Evolutionary conservation across 805 yeast genomes (phyloP), one percentile per base, ranked within the genome.

Genomic region (Zygosaccharomyces bailii): DNA sequence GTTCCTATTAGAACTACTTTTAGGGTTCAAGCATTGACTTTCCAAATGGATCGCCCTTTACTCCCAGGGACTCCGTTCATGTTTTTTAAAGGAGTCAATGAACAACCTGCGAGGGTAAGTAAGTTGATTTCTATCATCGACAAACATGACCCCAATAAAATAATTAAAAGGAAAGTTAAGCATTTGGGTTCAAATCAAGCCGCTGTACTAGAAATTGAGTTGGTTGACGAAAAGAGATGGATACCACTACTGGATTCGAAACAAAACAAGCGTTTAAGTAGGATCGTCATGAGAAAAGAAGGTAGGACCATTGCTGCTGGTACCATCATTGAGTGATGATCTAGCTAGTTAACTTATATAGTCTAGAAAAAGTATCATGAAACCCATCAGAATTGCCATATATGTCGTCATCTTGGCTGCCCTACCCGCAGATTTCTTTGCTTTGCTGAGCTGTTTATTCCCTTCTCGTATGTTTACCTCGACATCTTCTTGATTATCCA

Each of bases 281-380:
- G 98, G 70, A 87, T 93, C 66, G 89, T 98, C 16, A 76, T 93
- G 65, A 88, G 99, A 76, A 98, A 93, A 70, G 98, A 93, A 70
- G 99, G 98, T 58, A 82, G 80, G 57, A 91, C 99, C 37, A 88
- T 93, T 68, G 99, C 98, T 50, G 91, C 93, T 63, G 99, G 99
- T 67, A 85, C 86, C 67, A 86, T 91, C 58, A 84, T 95, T 50
- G 86, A 87, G 19, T 27, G 18, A 23, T 23, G 35, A 31, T n/a
- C 13, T 10, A 11, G 29, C 18, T 37, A 40, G 40, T 50, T 50
- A 67, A 44, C 71, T 63, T 45, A 76, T 70, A 56, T 66, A 76
- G 53, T 79, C 84, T n/a, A 77, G 60, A 27, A 79, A 63, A 30
- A 86, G 59, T 36, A 86, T 63, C 5, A 85, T 54, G 5, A 79